Evolutionary conservation across 352 stramenopile genomes (phyloP), one percentile per base, ranked within the genome.

Genomic region (Globisporangium splendens): DNA sequence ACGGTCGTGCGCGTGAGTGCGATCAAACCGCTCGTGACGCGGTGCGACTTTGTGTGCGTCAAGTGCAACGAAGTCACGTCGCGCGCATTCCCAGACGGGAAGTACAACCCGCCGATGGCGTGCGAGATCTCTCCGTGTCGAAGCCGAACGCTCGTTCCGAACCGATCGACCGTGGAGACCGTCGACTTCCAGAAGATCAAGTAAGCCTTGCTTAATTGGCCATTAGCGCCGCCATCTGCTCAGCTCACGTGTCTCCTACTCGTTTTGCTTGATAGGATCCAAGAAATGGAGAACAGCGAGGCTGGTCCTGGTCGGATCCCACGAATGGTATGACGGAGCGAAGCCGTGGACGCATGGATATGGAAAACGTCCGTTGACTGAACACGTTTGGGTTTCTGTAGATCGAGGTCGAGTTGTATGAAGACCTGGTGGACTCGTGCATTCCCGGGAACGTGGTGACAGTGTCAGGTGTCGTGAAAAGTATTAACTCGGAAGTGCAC

Each of bases 381-480:
- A 46, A 24, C 11, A 41, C 18, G 22, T 33, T 35, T 14, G 21
- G 4, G 31, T 14, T 46, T n/a, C 20, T 72, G n/a, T 64, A 96
- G 72, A 83, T 91, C 42, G 81, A 91, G 56, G 87, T 97, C 39
- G 90, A 97, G 62, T 69, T 97, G 24, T 80, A 75, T 21, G 88
- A 95, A 68, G 90, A 97, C 50, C 70, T 99, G 20, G 96, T 99
- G 14, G 96, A 99, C 71, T 81, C 76, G 33, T 98, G 95, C 57
- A 94, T 98, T 56, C 91, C 96, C 18, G 96, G 97, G 21, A 98
- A 99, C 72, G 86, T 98, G 1, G 79, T 99, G 20, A 88, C 89
- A 14, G 80, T 99, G 8, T 88, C 83, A 1, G 96, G 96, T 0
- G 79, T 98, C 53, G 93, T 99, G 7, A 95, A 97, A 62, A 94